These are phyloP conservation scores for Sclerotinia sclerotiorum DNA, from an alignment of 2,329 filamentous ascomycete genomes.

Conservation along the genomic window DNA sequence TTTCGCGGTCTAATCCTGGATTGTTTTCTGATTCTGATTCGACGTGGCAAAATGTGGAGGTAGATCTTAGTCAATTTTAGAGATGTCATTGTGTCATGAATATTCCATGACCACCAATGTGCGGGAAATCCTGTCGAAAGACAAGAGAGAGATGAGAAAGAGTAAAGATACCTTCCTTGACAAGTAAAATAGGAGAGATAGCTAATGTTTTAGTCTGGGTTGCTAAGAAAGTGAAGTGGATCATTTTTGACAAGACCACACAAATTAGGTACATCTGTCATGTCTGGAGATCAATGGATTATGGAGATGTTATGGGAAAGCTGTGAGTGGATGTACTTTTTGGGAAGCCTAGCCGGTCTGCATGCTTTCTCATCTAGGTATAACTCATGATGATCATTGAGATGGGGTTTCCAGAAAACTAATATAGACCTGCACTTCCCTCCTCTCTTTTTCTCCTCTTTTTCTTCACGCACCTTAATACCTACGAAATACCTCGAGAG, in stretches of 20 bases:
- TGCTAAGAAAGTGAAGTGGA: background rate
- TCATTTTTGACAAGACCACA: background rate
- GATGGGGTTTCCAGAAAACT: background rate
- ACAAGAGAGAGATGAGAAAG: background rate
- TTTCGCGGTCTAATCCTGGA: background rate
- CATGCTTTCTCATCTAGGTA: constrained; percentile 11
- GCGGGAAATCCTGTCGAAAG: background rate
- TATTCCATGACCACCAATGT: constrained; percentile 2
- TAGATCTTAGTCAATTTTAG: constrained; percentile 14
- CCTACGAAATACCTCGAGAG: background rate
- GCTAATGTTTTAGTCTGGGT: background rate
- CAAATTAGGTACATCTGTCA: background rate
- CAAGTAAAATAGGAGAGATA: background rate
- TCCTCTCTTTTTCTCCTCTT: background rate
- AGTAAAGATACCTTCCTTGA: background rate
- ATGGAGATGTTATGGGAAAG: background rate
- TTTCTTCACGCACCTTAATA: background rate
- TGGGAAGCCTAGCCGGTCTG: background rate
- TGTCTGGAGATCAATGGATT: constrained; percentile 11
- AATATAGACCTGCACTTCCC: constrained; percentile 10
- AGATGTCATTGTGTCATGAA: constrained; percentile 13
- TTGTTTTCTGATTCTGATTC: background rate
- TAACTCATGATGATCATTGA: constrained; percentile 5
- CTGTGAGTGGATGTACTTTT: constrained; percentile 5
- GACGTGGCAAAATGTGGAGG: constrained; percentile 17